phyloP scores from a whole-genome alignment of 495 filamentous ascomycete genomes.

The Neurospora sp. region DNA sequence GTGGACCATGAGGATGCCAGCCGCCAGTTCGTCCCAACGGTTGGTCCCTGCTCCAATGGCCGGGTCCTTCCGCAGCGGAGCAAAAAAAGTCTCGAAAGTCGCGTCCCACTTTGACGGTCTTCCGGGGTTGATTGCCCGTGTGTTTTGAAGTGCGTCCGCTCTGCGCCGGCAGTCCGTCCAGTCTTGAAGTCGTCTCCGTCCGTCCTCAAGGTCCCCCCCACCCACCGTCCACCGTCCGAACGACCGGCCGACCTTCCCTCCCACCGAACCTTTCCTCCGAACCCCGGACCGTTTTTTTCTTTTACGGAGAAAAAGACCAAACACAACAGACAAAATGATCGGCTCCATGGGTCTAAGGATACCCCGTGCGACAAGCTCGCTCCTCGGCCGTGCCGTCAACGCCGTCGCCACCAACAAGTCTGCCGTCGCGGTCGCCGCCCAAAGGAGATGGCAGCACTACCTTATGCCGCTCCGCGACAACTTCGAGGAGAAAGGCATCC shows the following conservation, averaged over 20 bases:
- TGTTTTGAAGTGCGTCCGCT: background rate
- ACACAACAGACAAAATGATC: background rate
- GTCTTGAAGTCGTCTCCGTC: background rate
- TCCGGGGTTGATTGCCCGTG: background rate
- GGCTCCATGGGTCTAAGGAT: background rate
- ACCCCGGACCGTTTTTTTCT: background rate
- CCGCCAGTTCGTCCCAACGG: background rate
- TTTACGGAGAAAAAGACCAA: background rate
- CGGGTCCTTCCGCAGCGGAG: background rate
- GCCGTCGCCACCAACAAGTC: background rate
- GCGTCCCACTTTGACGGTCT: background rate
- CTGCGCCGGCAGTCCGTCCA: background rate
- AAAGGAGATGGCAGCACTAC: background rate
- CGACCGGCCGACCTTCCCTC: background rate
- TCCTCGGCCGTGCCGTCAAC: background rate
- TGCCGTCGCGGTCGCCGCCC: background rate
- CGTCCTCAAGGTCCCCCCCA: background rate
- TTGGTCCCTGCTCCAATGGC: background rate
- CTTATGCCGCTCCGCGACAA: background rate
- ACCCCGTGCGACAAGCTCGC: background rate
- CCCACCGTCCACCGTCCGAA: background rate
- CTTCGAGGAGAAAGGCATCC: conserved; percentile 44
- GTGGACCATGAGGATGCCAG: background rate
- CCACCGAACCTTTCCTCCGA: background rate
- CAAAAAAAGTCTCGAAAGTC: background rate